A percentile compares a stretch with the other conserved stretches of the same genome.
Evolutionary conservation across 805 yeast species (phyloP).

Genomic region (Yamadazyma tumulicola): DNA sequence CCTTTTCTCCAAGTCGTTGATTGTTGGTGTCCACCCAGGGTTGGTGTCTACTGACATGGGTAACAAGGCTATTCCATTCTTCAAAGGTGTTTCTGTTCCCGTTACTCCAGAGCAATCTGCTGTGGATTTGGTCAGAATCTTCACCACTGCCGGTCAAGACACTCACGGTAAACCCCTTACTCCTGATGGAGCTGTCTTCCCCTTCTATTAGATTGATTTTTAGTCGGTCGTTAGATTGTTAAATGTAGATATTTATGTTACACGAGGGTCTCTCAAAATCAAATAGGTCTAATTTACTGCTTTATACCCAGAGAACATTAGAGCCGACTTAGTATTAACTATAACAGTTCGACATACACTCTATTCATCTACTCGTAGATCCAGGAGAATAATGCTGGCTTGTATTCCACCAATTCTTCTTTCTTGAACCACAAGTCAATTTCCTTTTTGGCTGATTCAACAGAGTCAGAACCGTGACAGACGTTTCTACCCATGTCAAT

Average conservation of each 20-base stretch:
- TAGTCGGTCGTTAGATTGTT: too few relatives aligned
- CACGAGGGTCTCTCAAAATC: background rate
- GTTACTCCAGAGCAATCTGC: slow-evolving; percentile 1
- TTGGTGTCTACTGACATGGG: slow-evolving; percentile 6
- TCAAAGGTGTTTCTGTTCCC: background rate
- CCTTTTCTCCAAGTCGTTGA: background rate
- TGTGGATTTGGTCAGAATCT: background rate
- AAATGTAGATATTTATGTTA: background rate
- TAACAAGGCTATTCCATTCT: background rate
- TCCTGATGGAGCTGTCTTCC: background rate
- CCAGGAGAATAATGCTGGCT: slow-evolving; percentile 81
- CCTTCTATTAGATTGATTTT: slow-evolving; percentile 2
- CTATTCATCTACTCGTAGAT: slow-evolving; percentile 75
- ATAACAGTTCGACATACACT: background rate
- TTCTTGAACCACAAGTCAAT: slow-evolving; percentile 96
- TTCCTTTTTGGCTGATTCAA: slow-evolving; percentile 95
- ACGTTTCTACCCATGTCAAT: slow-evolving; percentile 99
- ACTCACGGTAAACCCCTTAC: background rate
- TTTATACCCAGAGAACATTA: too few relatives aligned
- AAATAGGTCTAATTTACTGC: too few relatives aligned
- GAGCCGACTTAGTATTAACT: background rate
- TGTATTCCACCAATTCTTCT: slow-evolving; percentile 93
- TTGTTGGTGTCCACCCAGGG: slow-evolving; percentile 4
- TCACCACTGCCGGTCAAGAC: background rate
- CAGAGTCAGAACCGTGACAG: slow-evolving; percentile 99